Base-by-base conservation (phyloP, 345 rosid genomes). In the Excoecaria agallocha region DNA sequence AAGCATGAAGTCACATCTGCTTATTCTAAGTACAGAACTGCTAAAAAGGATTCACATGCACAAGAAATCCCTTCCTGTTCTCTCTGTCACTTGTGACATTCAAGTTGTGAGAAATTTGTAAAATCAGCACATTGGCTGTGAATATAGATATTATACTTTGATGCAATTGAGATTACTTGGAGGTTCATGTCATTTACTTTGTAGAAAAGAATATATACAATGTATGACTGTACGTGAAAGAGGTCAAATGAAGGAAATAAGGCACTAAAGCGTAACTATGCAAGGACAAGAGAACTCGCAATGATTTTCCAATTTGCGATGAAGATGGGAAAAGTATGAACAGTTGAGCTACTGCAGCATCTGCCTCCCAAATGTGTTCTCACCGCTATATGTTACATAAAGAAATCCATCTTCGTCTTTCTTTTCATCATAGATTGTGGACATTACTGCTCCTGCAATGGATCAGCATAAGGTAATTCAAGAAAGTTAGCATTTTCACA, bases 351-450 rank as follows among this genome's bases (percentile, higher is more conserved):
- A 62, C 13, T 25, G 72, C 67, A 57, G 61, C 48, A 66, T 50
- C 61, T 37, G 24, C 66, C 45, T 74, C 69, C 97, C 97, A 64
- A 92, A 92, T 25, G 94, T 88, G 83, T 92, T 92, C 79, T 90
- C 96, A 19, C 97, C 96, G 38, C 94, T 90, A 86, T 92, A 92
- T 22, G 94, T 86, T 65, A 90, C 89, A 65, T 92, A 90, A 55
- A 92, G 88, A 81, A 92, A 92, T 52, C 94, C 97, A 56, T 92
- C 97, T 64, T 83, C 93, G 61, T 92, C 96, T 76, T 88, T 89
- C 81, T 92, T 89, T 68, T 92, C 94, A 56, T 89, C 93, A 13
- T 92, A 92, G 71, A 90, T 87, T 62, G 93, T 70, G 60, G 96
- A 90, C 94, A 89, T 86, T 58, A 90, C 73, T 35, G 96, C 88